These are phyloP conservation scores for Dictyostelium capitatum DNA, from an alignment of 78 protist species.

Conservation along the genomic window DNA sequence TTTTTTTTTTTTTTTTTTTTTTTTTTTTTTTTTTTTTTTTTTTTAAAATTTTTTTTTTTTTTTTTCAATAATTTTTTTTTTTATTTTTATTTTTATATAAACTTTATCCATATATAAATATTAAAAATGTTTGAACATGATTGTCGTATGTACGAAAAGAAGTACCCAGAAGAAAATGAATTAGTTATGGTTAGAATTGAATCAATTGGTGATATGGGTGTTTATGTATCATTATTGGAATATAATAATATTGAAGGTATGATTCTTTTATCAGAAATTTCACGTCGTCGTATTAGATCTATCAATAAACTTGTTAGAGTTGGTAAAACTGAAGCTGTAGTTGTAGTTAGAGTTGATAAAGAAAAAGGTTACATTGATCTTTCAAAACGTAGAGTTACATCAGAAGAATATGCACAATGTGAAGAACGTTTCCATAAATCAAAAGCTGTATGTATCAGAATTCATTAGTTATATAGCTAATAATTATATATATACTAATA, in stretches of 20 bases:
- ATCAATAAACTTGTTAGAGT: slow-evolving; percentile 95
- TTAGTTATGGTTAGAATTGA: slow-evolving; percentile 94
- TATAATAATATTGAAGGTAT: slow-evolving; percentile 96
- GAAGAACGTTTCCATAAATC: slow-evolving; percentile 95
- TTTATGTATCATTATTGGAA: slow-evolving; percentile 91
- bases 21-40: no score
- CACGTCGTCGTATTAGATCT: slow-evolving; percentile 97
- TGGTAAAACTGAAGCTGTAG: slow-evolving; percentile 94
- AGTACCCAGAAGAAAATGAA: slow-evolving; percentile 96
- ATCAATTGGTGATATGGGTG: slow-evolving; percentile 95
- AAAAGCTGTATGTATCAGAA: slow-evolving; percentile 84
- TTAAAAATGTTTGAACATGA: slow-evolving; percentile 32
- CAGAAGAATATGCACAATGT: slow-evolving; percentile 91
- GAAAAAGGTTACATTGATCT: slow-evolving; percentile 99
- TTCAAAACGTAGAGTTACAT: slow-evolving; percentile 95
- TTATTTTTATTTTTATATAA: not conserved
- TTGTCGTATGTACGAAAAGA: slow-evolving; percentile 95
- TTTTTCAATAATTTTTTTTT: no score
- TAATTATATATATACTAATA: not conserved
- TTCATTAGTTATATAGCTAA: no score
- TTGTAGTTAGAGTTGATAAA: slow-evolving; percentile 98
- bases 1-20: no score
- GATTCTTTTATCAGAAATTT: slow-evolving; percentile 97
- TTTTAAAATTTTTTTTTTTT: no score
- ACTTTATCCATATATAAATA: not conserved